phyloP scores from a whole-genome alignment of 1,284 basidiomycete genomes.

The Termitomyces sp. region DNA sequence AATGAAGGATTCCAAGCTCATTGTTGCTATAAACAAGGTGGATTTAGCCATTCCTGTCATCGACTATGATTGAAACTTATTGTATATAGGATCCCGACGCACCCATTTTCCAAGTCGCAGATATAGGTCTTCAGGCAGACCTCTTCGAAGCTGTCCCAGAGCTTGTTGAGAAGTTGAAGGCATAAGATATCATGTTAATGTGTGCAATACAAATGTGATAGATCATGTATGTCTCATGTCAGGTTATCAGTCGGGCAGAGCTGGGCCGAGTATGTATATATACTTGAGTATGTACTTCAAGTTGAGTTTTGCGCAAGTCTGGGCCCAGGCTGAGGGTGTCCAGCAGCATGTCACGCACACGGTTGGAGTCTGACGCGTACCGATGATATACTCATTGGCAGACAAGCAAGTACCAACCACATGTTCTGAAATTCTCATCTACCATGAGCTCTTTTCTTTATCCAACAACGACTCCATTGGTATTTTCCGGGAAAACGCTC shows the following conservation, averaged over 20 bases:
- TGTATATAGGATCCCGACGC: conserved; percentile 83
- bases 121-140: conserved; percentile 91
- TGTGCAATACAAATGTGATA: conserved; percentile 37
- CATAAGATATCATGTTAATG: conserved; percentile 24
- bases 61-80: conserved; percentile 15
- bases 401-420: no score
- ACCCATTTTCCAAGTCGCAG: conserved; percentile 98
- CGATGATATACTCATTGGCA: no score
- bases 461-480: conserved; percentile 25
- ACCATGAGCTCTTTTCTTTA: conserved; percentile 34
- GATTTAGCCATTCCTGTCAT: conserved; percentile 9
- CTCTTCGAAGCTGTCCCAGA: conserved; percentile 87
- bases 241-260: no score
- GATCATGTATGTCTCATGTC: background rate
- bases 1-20: conserved; percentile 99
- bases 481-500: conserved; percentile 42
- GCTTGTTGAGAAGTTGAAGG: conserved; percentile 79
- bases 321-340: no score
- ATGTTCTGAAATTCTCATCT: background rate
- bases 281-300: no score
- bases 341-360: conserved; percentile 30
- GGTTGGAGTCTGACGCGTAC: conserved; percentile 56
- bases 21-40: conserved; percentile 98
- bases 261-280: no score
- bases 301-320: no score